Evolutionary conservation across 106 monocot species (phyloP).

Genomic region (Dioscorea zingiberensis): DNA sequence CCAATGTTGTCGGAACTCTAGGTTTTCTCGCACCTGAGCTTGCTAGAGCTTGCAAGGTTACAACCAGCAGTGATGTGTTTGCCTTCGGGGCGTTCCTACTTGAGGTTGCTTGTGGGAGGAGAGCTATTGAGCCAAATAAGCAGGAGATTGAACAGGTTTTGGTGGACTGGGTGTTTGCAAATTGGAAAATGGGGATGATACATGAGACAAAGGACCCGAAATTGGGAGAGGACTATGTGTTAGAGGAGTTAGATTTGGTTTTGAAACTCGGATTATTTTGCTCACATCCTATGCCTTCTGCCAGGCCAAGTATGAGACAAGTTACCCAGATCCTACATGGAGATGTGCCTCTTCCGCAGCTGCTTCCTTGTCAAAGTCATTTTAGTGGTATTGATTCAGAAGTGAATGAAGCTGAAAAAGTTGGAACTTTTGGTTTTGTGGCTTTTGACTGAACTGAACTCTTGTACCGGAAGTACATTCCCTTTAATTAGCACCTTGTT

Average conservation of each 20-base stretch:
- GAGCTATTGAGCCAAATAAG: not conserved
- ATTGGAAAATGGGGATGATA: not conserved
- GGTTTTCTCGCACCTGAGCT: conserved; percentile 10
- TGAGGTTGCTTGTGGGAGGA: conserved; percentile 8
- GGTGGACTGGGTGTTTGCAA: conserved; percentile 8
- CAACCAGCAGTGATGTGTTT: conserved; percentile 3
- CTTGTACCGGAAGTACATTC: too few relatives aligned
- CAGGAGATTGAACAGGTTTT: not conserved
- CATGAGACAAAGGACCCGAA: not conserved
- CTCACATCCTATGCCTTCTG: not conserved
- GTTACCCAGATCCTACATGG: not conserved
- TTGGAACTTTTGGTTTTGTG: too few relatives aligned
- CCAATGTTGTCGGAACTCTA: conserved; percentile 5
- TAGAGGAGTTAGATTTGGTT: conserved; percentile 1
- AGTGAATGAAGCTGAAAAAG: too few relatives aligned
- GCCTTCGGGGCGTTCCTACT: conserved; percentile 11
- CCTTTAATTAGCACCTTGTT: too few relatives aligned
- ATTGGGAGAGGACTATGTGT: not conserved
- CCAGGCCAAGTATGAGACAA: not conserved
- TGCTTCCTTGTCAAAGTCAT: not conserved
- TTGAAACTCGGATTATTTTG: not conserved
- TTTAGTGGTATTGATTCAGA: too few relatives aligned
- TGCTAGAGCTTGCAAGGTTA: not conserved
- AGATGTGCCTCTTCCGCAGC: not conserved
- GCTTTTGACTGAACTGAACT: too few relatives aligned